Evolutionary conservation across 176 grass and related monocot genomes (phyloP), one percentile per base, ranked within the genome.

Genomic region (Microstegium vimineum): DNA sequence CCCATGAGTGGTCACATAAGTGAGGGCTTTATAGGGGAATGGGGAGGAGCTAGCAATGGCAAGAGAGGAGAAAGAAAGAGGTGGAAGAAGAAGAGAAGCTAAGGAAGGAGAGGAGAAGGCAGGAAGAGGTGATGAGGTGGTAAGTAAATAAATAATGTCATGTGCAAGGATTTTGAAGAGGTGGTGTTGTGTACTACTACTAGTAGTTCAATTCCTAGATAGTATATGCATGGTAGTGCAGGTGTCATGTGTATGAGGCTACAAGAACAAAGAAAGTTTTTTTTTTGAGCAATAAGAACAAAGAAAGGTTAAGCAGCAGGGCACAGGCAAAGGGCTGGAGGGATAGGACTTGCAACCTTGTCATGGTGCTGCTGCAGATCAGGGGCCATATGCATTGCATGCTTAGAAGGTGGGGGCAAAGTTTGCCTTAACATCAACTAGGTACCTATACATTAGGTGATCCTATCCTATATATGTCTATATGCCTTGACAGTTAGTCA

Each of bases 11-110:
- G 93, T 82, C 73, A 87, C 86, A 77, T 86, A 86, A 88, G 72
- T 60, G 74, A 91, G 60, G 87, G 77, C 84, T 84, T 78, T 86
- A 89, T 91, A 87, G 89, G 71, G 81, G 86, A 46, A 88, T 83
- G 86, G 77, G 56, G 66, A 64, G 82, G 67, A 88, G 66, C 22
- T 41, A 87, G 6, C 8, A 54, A 54, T 22, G n/a, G 51, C 54
- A 57, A 23, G 3, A 69, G 54, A 13, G 3, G 22, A n/a, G 2
- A n/a, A n/a, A n/a, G n/a, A n/a, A n/a, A n/a, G 66, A 36, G 33
- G 18, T 2, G 40, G 14, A 18, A 7, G 69, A 46, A 42, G 69
- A 72, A 46, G 68, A 16, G 68, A 16, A 73, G 38, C 22, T 26
- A 71, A 27, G n/a, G 23, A 70, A n/a, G 37, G 38, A 30, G n/a